Evolutionary conservation across 2,329 filamentous ascomycete species (phyloP), one percentile per base, ranked within the genome.

Genomic region (Nothophaeocryptopus gaeumannii): DNA sequence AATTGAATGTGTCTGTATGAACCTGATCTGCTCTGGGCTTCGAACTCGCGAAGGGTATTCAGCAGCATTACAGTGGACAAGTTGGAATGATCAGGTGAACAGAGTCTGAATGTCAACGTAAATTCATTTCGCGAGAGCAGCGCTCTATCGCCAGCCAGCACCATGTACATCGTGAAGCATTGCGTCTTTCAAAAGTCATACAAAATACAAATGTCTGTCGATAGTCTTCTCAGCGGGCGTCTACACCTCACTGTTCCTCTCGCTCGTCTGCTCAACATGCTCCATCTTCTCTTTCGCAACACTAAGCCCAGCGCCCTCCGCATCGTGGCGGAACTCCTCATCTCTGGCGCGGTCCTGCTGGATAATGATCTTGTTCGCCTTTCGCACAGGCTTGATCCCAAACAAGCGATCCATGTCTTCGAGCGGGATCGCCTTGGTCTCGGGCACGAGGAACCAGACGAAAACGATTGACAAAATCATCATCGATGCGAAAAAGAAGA

Each of bases 401-500:
- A 76, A 76, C 5, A 76, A 62, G 32, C 73, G 64, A 47, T 76
- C 73, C 70, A 76, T 76, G 37, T 63, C 61, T 53, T 77, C 74
- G 3, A 77, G 67, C 2, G 72, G 72, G 15, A 76, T 67, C 7
- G 62, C 60, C 62, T 76, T 77, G 35, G 63, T 76, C 68, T 67
- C 64, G 8, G 33, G 74, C 61, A 53, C 68, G 53, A 42, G 71
- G 60, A 75, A 75, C 56, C 67, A 75, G 8, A 75, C 69, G 51
- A 75, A 77, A 2, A 74, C 66, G 40, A 74, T 68, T 1, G 69
- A 70, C 10, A 71, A 51, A 5, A 73, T 63, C 63, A 74, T 74
- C 48, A 79, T 69, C 16, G 67, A 72, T 3, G 76, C 76, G 50
- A 80, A 72, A 60, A 76, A 74, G 54, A 75, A 72, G 54, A 63